Conservation (phyloP, 306 rosid species). For the Morella rubra region DNA sequence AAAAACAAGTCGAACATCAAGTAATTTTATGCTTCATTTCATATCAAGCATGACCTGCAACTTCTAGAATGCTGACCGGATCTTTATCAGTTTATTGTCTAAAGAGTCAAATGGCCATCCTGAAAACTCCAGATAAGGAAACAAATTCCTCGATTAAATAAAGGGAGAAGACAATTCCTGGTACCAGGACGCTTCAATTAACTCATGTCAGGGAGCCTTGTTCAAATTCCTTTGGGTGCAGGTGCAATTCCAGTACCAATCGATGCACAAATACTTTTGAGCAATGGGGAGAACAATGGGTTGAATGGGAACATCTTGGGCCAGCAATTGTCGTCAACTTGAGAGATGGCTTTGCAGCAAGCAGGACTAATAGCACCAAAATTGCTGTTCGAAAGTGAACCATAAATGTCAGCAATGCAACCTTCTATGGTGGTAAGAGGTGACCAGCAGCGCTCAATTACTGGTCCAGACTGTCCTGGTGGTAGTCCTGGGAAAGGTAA, state of each 20-base stretch:
- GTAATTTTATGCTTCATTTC: background rate
- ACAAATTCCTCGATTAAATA: background rate
- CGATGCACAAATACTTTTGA: background rate
- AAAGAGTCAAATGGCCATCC: background rate
- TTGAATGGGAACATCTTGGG: slow-evolving; percentile 15
- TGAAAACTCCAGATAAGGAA: background rate
- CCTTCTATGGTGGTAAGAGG: background rate
- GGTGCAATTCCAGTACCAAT: background rate
- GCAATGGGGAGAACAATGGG: slow-evolving; percentile 22
- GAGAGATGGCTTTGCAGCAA: background rate
- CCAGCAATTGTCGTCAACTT: background rate
- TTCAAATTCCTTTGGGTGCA: background rate
- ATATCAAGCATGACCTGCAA: background rate
- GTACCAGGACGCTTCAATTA: background rate
- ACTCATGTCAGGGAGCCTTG: background rate
- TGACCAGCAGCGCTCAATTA: background rate
- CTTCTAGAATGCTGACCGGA: background rate
- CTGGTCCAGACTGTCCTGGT: background rate
- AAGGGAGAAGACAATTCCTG: background rate
- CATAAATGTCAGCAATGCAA: background rate
- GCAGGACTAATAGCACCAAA: background rate
- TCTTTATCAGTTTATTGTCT: background rate
- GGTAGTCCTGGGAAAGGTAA: background rate
- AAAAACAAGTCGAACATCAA: too few species aligned
- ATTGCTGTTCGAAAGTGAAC: background rate